phyloP scores from a whole-genome alignment of 768 basidiomycete genomes.

The Boletus sp. region DNA sequence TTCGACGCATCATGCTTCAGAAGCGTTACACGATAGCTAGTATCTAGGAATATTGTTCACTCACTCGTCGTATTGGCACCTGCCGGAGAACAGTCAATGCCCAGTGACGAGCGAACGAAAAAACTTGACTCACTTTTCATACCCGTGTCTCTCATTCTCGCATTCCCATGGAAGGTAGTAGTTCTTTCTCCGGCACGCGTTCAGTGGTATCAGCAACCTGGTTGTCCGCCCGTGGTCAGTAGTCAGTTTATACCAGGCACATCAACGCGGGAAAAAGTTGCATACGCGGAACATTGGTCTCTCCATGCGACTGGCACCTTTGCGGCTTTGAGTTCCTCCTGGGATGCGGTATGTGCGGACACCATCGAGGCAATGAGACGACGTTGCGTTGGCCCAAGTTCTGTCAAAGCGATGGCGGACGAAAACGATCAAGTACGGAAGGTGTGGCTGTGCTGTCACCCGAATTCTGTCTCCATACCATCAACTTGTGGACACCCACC shows the following conservation, averaged over 20 bases:
- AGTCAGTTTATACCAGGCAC: neutral
- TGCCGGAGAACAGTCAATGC: conserved; percentile 29
- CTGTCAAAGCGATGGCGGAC: too few relatives aligned
- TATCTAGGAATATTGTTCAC: conserved; percentile 30
- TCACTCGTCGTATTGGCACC: conserved; percentile 95
- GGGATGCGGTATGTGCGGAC: conserved; percentile 77
- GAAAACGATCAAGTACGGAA: too few relatives aligned
- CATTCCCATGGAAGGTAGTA: conserved; percentile 91
- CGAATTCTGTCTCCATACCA: too few relatives aligned
- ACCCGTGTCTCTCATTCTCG: conserved; percentile 80
- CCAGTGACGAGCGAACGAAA: neutral
- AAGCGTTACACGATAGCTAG: neutral
- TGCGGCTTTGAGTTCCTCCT: conserved; percentile 73
- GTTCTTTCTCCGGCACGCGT: conserved; percentile 77
- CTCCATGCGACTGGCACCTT: conserved; percentile 80
- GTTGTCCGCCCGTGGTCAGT: neutral
- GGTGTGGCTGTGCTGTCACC: too few relatives aligned
- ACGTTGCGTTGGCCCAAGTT: neutral
- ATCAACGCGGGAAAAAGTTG: conserved; percentile 11
- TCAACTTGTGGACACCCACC: too few relatives aligned
- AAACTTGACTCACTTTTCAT: conserved; percentile 66
- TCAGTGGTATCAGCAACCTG: conserved; percentile 85
- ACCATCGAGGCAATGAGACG: conserved; percentile 46
- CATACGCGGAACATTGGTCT: conserved; percentile 90
- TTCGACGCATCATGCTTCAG: conserved; percentile 78